phyloP scores from a whole-genome alignment of 495 filamentous ascomycete genomes.

The Xylaria longipes region DNA sequence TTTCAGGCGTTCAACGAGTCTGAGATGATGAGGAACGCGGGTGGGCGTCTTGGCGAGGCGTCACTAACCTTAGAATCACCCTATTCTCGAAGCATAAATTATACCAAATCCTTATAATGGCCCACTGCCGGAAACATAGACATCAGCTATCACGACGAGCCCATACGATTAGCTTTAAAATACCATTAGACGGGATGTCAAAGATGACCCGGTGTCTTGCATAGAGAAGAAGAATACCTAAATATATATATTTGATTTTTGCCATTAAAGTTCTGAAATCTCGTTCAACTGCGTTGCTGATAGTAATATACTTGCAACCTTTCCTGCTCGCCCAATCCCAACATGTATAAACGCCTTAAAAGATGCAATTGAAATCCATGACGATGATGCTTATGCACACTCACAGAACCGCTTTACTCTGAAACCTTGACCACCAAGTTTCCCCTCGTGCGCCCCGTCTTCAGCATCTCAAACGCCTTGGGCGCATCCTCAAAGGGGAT shows the following conservation, averaged over 20 bases:
- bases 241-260: slow-evolving; percentile 6
- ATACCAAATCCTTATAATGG: slow-evolving; percentile 1
- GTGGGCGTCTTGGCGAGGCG: neutral
- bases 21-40: slow-evolving; percentile 1
- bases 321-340: neutral
- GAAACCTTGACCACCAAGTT: slow-evolving; percentile 70
- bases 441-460: slow-evolving; percentile 65
- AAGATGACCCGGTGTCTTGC: neutral
- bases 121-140: neutral
- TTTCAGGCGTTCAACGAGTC: neutral
- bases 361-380: neutral
- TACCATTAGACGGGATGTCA: slow-evolving; percentile 10
- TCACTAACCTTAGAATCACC: neutral
- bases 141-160: neutral
- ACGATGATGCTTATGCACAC: neutral
- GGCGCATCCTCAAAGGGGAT: slow-evolving; percentile 67
- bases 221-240: slow-evolving; percentile 15
- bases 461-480: slow-evolving; percentile 69
- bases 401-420: neutral
- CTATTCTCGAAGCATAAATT: slow-evolving; percentile 1
- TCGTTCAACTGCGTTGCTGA: neutral
- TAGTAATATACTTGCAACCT: neutral
- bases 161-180: slow-evolving; percentile 1
- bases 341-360: neutral
- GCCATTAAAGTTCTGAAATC: neutral